Conservation (phyloP, 805 yeast genomes). For the Cyberlindnera maclurae region DNA sequence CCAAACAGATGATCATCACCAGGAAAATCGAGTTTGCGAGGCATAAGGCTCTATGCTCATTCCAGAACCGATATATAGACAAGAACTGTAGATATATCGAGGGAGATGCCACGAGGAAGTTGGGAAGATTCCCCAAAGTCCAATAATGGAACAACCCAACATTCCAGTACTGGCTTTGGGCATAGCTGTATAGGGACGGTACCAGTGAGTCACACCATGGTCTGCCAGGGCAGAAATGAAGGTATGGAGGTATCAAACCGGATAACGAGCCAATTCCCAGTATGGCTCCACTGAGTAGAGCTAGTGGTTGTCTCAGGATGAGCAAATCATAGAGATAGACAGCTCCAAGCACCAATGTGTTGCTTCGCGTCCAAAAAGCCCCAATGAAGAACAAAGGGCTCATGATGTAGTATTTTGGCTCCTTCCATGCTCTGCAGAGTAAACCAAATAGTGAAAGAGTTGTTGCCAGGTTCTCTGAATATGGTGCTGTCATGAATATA, state of each 20-base stretch:
- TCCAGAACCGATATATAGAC: slow-evolving; percentile 32
- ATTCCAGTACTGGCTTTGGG: slow-evolving; percentile 81
- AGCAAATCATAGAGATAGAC: slow-evolving; percentile 52
- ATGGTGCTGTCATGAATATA: slow-evolving; percentile 63
- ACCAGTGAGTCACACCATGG: slow-evolving; percentile 65
- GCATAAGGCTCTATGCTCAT: slow-evolving; percentile 31
- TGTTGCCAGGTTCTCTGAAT: slow-evolving; percentile 71
- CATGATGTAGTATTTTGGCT: slow-evolving; percentile 3
- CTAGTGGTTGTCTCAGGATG: slow-evolving; percentile 18
- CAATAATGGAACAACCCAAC: slow-evolving; percentile 78
- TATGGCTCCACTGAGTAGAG: slow-evolving; percentile 50
- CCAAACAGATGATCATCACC: slow-evolving; percentile 46
- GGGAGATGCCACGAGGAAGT: slow-evolving; percentile 73
- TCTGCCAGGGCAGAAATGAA: slow-evolving; percentile 54
- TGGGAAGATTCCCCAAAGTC: slow-evolving; percentile 75
- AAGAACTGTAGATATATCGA: slow-evolving; percentile 40
- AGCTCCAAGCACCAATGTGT: slow-evolving; percentile 67
- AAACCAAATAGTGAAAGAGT: slow-evolving; percentile 50
- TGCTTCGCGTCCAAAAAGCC: slow-evolving; percentile 64
- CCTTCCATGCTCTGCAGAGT: slow-evolving; percentile 32
- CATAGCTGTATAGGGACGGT: slow-evolving; percentile 59
- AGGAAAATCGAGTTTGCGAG: slow-evolving; percentile 38
- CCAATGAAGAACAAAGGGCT: slow-evolving; percentile 37
- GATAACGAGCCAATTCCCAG: slow-evolving; percentile 40
- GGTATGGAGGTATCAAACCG: slow-evolving; percentile 48